phyloP scores from a whole-genome alignment of 2,329 filamentous ascomycete genomes.

The Aspergillus floridensis region DNA sequence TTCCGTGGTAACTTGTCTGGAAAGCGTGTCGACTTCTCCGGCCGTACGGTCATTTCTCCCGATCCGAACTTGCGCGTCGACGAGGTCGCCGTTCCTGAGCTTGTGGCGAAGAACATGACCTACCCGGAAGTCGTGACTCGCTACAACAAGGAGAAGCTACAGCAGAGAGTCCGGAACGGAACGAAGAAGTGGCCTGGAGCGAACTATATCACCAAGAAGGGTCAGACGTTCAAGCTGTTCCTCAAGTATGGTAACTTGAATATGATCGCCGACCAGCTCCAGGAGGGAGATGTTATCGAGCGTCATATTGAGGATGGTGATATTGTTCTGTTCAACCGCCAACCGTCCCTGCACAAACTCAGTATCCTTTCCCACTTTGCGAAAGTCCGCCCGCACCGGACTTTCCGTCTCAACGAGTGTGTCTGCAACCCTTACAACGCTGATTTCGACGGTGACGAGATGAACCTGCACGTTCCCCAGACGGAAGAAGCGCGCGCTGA shows the following conservation, averaged over 20 bases:
- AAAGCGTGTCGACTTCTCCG: slow-evolving; percentile 98
- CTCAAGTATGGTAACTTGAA: slow-evolving; percentile 73
- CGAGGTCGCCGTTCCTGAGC: slow-evolving; percentile 83
- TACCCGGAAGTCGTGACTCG: slow-evolving; percentile 86
- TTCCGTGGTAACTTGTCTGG: slow-evolving; percentile 96
- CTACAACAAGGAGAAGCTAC: slow-evolving; percentile 81
- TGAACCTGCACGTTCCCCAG: slow-evolving; percentile 97
- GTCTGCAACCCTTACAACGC: slow-evolving; percentile 98
- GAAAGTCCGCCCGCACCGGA: slow-evolving; percentile 91
- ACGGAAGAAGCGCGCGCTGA: slow-evolving; percentile 95
- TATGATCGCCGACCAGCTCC: slow-evolving; percentile 68
- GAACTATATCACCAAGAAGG: slow-evolving; percentile 73
- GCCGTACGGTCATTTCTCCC: slow-evolving; percentile 93
- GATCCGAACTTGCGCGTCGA: slow-evolving; percentile 93
- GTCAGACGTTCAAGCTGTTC: slow-evolving; percentile 67
- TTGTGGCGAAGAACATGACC: slow-evolving; percentile 94
- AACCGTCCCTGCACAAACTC: slow-evolving; percentile 95
- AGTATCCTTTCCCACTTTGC: slow-evolving; percentile 96
- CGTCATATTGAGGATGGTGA: slow-evolving; percentile 93
- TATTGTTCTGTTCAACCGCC: slow-evolving; percentile 95
- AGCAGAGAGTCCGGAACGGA: slow-evolving; percentile 71
- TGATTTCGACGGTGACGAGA: slow-evolving; percentile 98
- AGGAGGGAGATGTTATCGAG: slow-evolving; percentile 85
- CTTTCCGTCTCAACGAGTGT: slow-evolving; percentile 95
- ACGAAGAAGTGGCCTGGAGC: slow-evolving; percentile 81